Base-by-base conservation (phyloP, 2,329 filamentous ascomycete species). In the Aspergillus novoparasiticus region DNA sequence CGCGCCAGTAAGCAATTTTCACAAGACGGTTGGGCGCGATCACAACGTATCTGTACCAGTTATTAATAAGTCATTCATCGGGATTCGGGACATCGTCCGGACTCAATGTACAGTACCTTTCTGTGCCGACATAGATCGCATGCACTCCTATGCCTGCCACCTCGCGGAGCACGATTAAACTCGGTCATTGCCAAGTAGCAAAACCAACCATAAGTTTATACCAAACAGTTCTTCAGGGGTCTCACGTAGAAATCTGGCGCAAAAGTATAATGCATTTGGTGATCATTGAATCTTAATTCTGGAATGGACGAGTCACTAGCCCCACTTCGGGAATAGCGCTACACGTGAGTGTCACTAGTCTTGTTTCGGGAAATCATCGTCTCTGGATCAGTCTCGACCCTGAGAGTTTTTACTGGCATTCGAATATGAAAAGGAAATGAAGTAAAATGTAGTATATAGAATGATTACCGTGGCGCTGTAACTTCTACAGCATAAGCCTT, bases 1-100 rank as follows among this genome's bases (percentile, higher is more conserved):
- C 64, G 64, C 10, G 68, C 71, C 34, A 71, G 54, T 51, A 62
- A 63, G 46, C 72, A 73, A 21, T 64, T 72, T 32, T 73, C 72
- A 30, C 72, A 73, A 19, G 71, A 68, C 12, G 72, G 72, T 26
- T 68, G 66, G 8, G 58, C 67, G 50, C 66, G 63, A 58, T 73
- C 69, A 46, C 72, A 73, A 48, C 71, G 71, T 28, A 73, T 72
- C 72, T 73, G 43, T 14, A 46, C 9, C 12, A 12, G 43, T 23
- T 14, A n/a, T 46, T 23, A 4, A 5, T 21, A 16, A 5, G 6
- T 2, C 19, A 19, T 34, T 19, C 14, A 28, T 23, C n/a, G 51
- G 34, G 5, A 36, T 36, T 16, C 10, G 16, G 36, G 32, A 30
- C 19, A 6, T 26, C 19, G 41, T 3, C 16, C 14, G 45, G 14